Evolutionary conservation across 2,329 filamentous ascomycete species (phyloP).

Genomic region (Colletotrichum spaethianum): DNA sequence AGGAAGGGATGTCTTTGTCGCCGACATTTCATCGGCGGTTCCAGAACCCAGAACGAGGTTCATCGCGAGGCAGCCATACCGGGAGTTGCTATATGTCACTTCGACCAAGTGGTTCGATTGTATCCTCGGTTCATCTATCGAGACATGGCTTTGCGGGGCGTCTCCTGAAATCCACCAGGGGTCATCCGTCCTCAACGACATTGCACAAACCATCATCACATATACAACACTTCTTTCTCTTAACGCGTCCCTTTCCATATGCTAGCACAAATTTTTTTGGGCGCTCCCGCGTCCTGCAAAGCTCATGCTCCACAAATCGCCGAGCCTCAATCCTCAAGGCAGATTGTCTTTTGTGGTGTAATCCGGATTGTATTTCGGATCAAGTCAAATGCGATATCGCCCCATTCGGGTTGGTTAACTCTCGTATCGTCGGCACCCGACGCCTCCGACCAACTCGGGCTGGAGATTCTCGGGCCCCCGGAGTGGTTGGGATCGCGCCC

Average conservation of each 20-base stretch:
- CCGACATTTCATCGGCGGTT: neutral
- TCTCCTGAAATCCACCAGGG: constrained; percentile 13
- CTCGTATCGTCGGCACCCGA: neutral
- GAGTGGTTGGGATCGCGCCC: constrained; percentile 1
- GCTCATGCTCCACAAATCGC: neutral
- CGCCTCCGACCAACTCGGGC: too few species aligned
- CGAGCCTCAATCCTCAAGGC: neutral
- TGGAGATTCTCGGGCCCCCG: neutral
- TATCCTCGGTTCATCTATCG: constrained; percentile 3
- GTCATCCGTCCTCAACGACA: constrained; percentile 17
- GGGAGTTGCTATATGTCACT: neutral
- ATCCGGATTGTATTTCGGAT: constrained; percentile 2
- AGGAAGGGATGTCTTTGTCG: too few species aligned
- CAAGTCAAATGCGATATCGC: neutral
- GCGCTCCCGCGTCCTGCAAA: neutral
- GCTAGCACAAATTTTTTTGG: neutral
- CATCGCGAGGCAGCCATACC: neutral
- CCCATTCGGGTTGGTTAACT: neutral
- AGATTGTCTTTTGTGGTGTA: neutral
- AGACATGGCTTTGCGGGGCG: neutral
- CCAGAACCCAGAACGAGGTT: neutral
- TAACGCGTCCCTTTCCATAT: constrained; percentile 2
- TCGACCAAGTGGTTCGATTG: neutral
- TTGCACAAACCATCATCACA: neutral
- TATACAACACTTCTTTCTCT: neutral